Evolutionary conservation across 1,284 basidiomycete genomes (phyloP), one percentile per base, ranked within the genome.

Genomic region (Rhodotorula sp.): DNA sequence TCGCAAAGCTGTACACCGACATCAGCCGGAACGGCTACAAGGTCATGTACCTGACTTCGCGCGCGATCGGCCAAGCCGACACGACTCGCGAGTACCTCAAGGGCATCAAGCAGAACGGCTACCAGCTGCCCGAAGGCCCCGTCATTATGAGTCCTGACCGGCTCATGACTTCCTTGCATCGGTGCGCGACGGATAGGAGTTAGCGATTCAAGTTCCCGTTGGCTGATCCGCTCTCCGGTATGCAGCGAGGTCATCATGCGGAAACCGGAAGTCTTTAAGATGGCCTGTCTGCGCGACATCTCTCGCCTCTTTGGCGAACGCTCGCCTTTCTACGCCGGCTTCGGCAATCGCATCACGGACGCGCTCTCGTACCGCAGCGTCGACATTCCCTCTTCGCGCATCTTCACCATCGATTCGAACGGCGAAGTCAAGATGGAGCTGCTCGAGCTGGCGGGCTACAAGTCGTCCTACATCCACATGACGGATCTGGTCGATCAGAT

Each of bases 141-240:
- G 97, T 99, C 62, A 95, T 99, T 80, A 98, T 99, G 97, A 95
- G 92, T 78, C 97, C 97, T 0, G 97, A 99, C 81, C 86, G 97
- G 21, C 81, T 99, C 67, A 95, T 99, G 86, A 90, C 93, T 4
- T 94, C 92, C 48, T 82, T 99, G 62, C 97, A 99, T 82, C 89
- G 95, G 91, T 92, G 18, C 26, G 77, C 77, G 87, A 81, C 26
- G 77, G 56, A 52, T 77, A 6, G 14, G 38, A 43, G 14, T 5
- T 38, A 3, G 10, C n/a, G 16, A 19, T 31, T 26, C 4, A 21
- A 8, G 19, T 2, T 16, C 2, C 2, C 19, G 16, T 18, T 14
- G 6, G 14, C 3, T 49, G 58, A 58, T 62, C 31, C 26, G 7
- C 14, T 16, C 3, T 38, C n/a, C n/a, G 10, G 48, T 5, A 4